Conservation (phyloP, 148 eudicot species). For the Rhododendron ferrugineum region DNA sequence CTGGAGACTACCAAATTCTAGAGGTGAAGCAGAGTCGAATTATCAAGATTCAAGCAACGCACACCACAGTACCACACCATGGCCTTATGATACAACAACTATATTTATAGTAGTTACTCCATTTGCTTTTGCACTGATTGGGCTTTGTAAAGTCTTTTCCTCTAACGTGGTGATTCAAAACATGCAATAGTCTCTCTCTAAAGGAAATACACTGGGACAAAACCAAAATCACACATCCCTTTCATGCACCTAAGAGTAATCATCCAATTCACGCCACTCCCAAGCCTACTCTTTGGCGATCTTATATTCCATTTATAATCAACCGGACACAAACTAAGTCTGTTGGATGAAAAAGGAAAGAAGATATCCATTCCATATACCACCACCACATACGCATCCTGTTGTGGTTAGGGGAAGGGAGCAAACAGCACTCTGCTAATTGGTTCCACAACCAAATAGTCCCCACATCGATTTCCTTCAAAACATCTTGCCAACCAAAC, state of each 20-base stretch:
- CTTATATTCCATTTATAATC: background rate
- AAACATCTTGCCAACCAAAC: background rate
- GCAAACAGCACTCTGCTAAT: background rate
- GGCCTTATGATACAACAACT: no score
- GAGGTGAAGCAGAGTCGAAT: background rate
- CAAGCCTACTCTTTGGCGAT: background rate
- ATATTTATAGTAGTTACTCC: background rate
- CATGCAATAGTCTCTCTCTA: slow-evolving; percentile 1
- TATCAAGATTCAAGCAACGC: background rate
- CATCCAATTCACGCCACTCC: background rate
- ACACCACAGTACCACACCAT: background rate
- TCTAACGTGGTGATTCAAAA: background rate
- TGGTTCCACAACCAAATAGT: background rate
- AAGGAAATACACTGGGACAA: background rate
- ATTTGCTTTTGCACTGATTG: slow-evolving; percentile 3
- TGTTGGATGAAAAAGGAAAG: background rate
- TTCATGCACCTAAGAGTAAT: background rate
- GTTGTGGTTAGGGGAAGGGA: background rate
- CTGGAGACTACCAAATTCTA: background rate
- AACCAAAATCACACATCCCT: background rate
- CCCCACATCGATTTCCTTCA: background rate
- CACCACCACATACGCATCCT: background rate
- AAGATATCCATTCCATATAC: background rate
- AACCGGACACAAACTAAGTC: background rate
- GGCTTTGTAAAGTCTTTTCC: background rate